Conservation (phyloP, 75 land plant genomes). For the Chamaecyparis obtusa region DNA sequence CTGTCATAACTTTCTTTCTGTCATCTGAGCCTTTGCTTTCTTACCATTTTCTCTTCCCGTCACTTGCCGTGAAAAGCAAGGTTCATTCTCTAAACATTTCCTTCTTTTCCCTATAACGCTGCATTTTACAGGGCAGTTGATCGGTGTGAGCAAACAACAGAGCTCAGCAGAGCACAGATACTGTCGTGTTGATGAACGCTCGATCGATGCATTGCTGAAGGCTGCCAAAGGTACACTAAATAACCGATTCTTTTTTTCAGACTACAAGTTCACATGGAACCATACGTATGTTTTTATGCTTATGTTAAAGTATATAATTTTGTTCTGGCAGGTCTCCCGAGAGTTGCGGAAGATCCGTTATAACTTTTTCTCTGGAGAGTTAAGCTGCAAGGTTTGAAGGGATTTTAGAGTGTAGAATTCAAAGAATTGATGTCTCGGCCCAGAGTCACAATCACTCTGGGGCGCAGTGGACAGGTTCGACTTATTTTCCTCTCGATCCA, state of each 20-base stretch:
- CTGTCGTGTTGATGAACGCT: background rate
- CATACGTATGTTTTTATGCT: background rate
- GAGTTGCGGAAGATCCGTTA: background rate
- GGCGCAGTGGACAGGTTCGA: constrained; percentile 31
- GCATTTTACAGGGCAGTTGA: background rate
- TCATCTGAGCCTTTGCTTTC: background rate
- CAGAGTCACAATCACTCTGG: constrained; percentile 40
- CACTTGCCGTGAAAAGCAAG: background rate
- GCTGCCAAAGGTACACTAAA: background rate
- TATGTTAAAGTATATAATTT: background rate
- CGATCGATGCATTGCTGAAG: background rate
- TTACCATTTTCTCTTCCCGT: background rate
- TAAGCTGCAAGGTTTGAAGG: background rate
- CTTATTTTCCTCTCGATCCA: background rate
- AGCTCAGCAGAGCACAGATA: background rate
- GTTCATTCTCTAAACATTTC: background rate
- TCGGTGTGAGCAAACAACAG: background rate
- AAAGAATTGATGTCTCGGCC: constrained; percentile 14
- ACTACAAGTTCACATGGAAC: background rate
- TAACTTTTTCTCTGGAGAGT: background rate
- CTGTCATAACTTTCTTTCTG: background rate
- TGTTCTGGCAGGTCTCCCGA: background rate
- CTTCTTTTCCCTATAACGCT: background rate
- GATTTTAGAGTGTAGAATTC: background rate
- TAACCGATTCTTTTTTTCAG: background rate